Conservation (phyloP, 495 filamentous ascomycete genomes). For the Hypoxylon subgilvum region DNA sequence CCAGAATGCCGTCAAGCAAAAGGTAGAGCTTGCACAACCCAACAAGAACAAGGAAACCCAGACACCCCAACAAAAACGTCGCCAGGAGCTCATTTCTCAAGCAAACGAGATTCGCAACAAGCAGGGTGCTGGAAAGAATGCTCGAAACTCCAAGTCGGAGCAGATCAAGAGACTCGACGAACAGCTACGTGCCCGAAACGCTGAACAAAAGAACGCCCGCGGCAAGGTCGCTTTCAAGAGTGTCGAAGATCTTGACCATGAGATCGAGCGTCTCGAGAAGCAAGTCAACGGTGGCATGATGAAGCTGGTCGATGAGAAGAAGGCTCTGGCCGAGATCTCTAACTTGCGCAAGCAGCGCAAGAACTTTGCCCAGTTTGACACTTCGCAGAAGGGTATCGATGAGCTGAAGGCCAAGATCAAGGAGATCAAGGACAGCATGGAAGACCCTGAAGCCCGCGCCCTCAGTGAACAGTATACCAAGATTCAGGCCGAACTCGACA, state of each 20-base stretch:
- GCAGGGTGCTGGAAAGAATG: constrained; percentile 82
- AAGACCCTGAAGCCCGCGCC: constrained; percentile 90
- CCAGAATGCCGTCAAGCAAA: constrained; percentile 82
- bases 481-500: constrained; percentile 83
- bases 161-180: constrained; percentile 86
- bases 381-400: constrained; percentile 82
- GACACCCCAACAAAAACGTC: constrained; percentile 73
- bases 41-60: constrained; percentile 71
- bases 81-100: constrained; percentile 79
- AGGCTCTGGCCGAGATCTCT: constrained; percentile 81
- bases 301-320: constrained; percentile 96
- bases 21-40: constrained; percentile 77
- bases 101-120: constrained; percentile 74
- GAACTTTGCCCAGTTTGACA: constrained; percentile 82
- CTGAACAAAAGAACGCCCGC: constrained; percentile 82
- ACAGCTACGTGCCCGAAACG: constrained; percentile 77
- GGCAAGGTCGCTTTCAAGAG: constrained; percentile 80
- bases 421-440: constrained; percentile 80
- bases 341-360: constrained; percentile 86
- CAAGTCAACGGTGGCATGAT: constrained; percentile 84
- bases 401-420: constrained; percentile 83
- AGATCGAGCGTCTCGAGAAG: constrained; percentile 79
- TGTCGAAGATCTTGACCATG: constrained; percentile 81
- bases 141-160: constrained; percentile 74
- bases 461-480: constrained; percentile 81